Evolutionary conservation across 108 stramenopile species (phyloP).

Genomic region (Nitzschia palea): DNA sequence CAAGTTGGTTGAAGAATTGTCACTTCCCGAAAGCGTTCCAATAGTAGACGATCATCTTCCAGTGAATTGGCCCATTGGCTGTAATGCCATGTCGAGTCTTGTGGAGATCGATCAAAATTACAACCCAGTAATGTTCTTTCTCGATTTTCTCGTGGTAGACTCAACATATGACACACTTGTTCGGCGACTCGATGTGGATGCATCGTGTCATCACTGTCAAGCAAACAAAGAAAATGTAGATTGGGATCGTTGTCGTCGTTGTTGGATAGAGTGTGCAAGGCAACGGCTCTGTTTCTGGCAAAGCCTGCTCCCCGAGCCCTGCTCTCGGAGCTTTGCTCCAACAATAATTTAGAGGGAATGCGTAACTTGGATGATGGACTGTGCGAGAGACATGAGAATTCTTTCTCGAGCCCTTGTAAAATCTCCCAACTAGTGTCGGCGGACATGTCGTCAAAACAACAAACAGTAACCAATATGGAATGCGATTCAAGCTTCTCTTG

Average conservation of each 20-base stretch:
- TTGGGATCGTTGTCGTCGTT: background rate
- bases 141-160: conserved; percentile 22
- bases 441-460: conserved; percentile 84
- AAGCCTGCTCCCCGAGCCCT: conserved; percentile 71
- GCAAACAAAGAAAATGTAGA: conserved; percentile 61
- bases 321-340: conserved; percentile 32
- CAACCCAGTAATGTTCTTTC: conserved; percentile 70
- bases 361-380: too few relatives aligned
- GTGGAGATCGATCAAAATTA: conserved; percentile 77
- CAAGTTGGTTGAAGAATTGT: conserved; percentile 92
- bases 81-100: conserved; percentile 89
- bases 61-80: conserved; percentile 84
- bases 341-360: conserved; percentile 19
- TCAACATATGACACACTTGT: conserved; percentile 60
- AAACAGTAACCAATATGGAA: conserved; percentile 52
- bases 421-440: conserved; percentile 61
- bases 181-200: conserved; percentile 64
- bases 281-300: conserved; percentile 79
- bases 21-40: conserved; percentile 86
- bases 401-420: conserved; percentile 27
- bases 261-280: conserved; percentile 18
- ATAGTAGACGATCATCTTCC: conserved; percentile 61
- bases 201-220: conserved; percentile 89
- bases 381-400: too few relatives aligned
- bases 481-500: conserved; percentile 6